These are phyloP conservation scores for Cercospora berteroae DNA, from an alignment of 2,329 filamentous ascomycete genomes.

Conservation along the genomic window DNA sequence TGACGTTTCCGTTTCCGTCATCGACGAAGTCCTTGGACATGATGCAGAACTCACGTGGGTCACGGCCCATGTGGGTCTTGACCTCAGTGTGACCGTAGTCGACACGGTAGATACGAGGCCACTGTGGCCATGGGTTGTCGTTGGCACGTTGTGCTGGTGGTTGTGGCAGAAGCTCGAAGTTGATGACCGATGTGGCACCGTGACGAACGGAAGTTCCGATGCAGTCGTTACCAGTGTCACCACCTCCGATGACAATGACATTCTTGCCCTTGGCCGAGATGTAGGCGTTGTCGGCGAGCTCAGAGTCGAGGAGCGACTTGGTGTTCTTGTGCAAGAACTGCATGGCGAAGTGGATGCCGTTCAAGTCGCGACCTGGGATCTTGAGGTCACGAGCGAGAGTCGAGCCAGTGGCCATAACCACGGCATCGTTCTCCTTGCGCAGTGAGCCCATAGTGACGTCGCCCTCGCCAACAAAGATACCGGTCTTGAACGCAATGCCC, in stretches of 20 bases:
- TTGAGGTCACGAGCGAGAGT: conserved; percentile 91
- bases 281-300: conserved; percentile 78
- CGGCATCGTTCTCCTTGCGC: conserved; percentile 72
- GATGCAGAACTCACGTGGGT: conserved; percentile 95
- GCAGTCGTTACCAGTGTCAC: conserved; percentile 96
- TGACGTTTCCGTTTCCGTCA: conserved; percentile 81
- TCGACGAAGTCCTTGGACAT: conserved; percentile 97
- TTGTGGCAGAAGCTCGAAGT: conserved; percentile 93
- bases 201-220: conserved; percentile 95
- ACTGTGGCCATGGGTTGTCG: conserved; percentile 98
- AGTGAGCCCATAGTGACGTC: conserved; percentile 68
- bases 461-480: conserved; percentile 73
- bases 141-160: conserved; percentile 84
- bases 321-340: conserved; percentile 97
- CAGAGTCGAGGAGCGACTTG: conserved; percentile 91
- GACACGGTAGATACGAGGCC: conserved; percentile 97
- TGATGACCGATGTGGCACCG: conserved; percentile 91
- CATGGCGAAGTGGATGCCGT: conserved; percentile 95
- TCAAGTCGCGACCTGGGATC: conserved; percentile 81
- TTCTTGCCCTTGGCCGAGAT: conserved; percentile 95
- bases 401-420: conserved; percentile 87
- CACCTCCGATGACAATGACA: conserved; percentile 93
- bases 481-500: conserved; percentile 78
- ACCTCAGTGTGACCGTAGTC: conserved; percentile 97
- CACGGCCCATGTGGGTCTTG: conserved; percentile 91